Conservation (phyloP, 2,329 filamentous ascomycete genomes). For the Emmonsiellopsis sp. region DNA sequence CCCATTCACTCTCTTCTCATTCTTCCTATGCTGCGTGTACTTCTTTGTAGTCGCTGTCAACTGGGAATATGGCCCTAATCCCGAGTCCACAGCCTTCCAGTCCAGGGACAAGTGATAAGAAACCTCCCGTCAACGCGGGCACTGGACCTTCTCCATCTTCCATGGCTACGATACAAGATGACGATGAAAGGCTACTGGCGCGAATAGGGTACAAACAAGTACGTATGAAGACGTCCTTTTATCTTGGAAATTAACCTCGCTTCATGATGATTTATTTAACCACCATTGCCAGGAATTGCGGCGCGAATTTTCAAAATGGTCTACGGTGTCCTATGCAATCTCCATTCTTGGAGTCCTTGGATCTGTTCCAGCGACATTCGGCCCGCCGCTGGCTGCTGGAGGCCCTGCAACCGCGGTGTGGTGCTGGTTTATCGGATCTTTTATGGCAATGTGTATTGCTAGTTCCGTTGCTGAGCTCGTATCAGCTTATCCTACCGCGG, state of each 20-base stretch:
- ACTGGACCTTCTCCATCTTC: conserved; percentile 6
- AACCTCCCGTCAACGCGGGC: background rate
- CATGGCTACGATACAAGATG: conserved; percentile 41
- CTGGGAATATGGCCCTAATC: conserved; percentile 9
- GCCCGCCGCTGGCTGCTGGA: conserved; percentile 47
- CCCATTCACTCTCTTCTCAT: background rate
- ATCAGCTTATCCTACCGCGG: conserved; percentile 57
- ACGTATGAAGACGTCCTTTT: conserved; percentile 10
- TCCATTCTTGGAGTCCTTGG: conserved; percentile 56
- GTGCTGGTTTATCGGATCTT: conserved; percentile 55
- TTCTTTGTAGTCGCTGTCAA: background rate
- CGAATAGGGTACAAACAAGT: conserved; percentile 57
- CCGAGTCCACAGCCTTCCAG: conserved; percentile 4
- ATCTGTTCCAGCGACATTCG: conserved; percentile 56
- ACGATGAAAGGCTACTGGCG: conserved; percentile 51
- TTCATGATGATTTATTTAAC: conserved; percentile 5
- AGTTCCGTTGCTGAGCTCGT: conserved; percentile 57
- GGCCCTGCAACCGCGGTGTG: conserved; percentile 56
- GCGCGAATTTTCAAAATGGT: conserved; percentile 58
- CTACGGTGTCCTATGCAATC: conserved; percentile 56
- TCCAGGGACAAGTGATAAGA: background rate
- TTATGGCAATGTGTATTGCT: conserved; percentile 56
- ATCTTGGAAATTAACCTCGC: background rate
- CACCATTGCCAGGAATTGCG: conserved; percentile 43
- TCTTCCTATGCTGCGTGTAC: background rate